Percentiles rank a stretch among this genome's conserved stretches.
These are phyloP conservation scores for Torulaspora globosa DNA, from an alignment of 1,139 yeast species.

Conservation along the genomic window DNA sequence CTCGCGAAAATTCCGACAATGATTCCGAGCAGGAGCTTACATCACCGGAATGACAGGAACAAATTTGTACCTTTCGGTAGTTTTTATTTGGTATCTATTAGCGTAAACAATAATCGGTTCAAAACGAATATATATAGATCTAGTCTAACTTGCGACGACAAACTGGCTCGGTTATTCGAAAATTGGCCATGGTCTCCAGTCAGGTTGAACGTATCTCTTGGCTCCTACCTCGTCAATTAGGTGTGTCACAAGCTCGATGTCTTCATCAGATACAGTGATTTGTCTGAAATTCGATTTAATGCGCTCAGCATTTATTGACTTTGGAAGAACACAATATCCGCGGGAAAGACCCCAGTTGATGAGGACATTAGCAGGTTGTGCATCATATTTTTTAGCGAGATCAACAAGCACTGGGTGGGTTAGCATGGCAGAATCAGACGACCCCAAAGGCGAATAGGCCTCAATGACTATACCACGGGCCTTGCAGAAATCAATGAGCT, in stretches of 20 bases:
- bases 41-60: too few species aligned
- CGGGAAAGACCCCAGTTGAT: constrained; percentile 71
- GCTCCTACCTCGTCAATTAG: constrained; percentile 47
- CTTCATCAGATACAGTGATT: constrained; percentile 51
- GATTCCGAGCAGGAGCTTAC: constrained; percentile 1
- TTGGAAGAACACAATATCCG: constrained; percentile 69
- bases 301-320: constrained; percentile 60
- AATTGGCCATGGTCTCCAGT: constrained; percentile 39
- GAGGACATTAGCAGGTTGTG: constrained; percentile 57
- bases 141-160: too few species aligned
- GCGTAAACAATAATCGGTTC: too few species aligned
- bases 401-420: constrained; percentile 46
- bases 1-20: too few species aligned
- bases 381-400: constrained; percentile 54
- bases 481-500: constrained; percentile 53
- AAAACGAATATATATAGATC: too few species aligned
- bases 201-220: constrained; percentile 47
- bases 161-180: constrained; percentile 5
- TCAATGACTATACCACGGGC: constrained; percentile 56
- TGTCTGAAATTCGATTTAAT: constrained; percentile 54
- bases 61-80: too few species aligned
- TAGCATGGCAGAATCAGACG: constrained; percentile 60
- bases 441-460: constrained; percentile 80
- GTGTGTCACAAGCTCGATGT: constrained; percentile 47
- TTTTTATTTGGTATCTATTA: too few species aligned